Conservation (phyloP, 495 filamentous ascomycete species). For the Hypoxylon fragiforme region DNA sequence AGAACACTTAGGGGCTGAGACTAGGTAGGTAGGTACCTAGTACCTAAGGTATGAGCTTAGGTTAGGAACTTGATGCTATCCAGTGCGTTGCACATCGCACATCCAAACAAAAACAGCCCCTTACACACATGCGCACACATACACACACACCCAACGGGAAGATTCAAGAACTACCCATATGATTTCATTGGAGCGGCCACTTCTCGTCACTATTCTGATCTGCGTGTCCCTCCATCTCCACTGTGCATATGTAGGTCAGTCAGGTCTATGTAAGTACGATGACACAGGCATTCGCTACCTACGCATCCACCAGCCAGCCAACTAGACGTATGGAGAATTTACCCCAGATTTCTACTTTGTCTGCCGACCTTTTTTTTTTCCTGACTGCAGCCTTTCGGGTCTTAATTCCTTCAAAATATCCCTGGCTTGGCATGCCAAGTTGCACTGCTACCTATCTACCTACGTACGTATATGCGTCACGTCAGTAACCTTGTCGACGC, state of each 20-base stretch:
- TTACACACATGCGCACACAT: too few relatives aligned
- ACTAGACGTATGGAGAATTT: conserved; percentile 14
- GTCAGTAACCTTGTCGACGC: neutral
- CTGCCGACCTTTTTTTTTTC: conserved; percentile 24
- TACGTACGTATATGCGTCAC: conserved; percentile 6
- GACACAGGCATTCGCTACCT: too few relatives aligned
- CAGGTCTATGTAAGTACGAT: too few relatives aligned
- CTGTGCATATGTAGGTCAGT: neutral
- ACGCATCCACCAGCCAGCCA: neutral
- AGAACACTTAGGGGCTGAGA: too few relatives aligned
- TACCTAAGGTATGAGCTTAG: too few relatives aligned
- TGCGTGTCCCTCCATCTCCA: too few relatives aligned
- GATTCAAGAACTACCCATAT: neutral
- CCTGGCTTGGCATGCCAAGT: conserved; percentile 12
- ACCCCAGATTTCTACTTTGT: conserved; percentile 28
- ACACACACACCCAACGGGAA: too few relatives aligned
- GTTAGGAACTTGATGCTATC: too few relatives aligned
- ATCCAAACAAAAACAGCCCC: too few relatives aligned
- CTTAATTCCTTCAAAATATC: conserved; percentile 9
- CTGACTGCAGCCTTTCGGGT: conserved; percentile 17
- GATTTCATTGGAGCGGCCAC: neutral
- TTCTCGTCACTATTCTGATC: neutral
- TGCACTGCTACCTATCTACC: too few relatives aligned
- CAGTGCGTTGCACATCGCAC: too few relatives aligned
- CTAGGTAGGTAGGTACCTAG: too few relatives aligned